Conservation (phyloP, 345 rosid species). For the Lenwebbia sp. region DNA sequence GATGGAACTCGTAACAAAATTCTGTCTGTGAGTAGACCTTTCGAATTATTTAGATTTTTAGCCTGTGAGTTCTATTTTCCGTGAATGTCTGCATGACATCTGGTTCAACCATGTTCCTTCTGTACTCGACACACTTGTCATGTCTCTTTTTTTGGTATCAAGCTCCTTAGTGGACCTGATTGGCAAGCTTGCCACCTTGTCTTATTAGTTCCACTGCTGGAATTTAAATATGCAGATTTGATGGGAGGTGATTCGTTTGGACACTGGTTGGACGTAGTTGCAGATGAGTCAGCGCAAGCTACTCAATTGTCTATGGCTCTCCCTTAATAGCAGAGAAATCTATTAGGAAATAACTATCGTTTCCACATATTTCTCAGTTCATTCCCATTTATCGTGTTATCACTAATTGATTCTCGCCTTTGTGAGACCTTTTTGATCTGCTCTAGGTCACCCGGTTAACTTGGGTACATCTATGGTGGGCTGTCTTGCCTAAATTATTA, state of each 20-base stretch:
- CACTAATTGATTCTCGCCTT: neutral
- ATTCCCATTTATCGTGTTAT: neutral
- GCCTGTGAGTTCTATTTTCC: neutral
- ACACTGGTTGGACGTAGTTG: neutral
- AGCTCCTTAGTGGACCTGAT: neutral
- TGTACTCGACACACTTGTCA: neutral
- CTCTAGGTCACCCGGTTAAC: neutral
- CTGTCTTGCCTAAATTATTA: neutral
- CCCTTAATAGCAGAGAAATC: neutral
- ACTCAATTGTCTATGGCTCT: neutral
- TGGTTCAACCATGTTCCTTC: neutral
- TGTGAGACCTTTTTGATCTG: neutral
- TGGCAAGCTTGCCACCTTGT: neutral
- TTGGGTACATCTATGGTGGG: neutral
- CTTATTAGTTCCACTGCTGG: neutral
- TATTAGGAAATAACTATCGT: neutral
- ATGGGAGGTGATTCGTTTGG: neutral
- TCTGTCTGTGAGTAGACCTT: slow-evolving; percentile 49
- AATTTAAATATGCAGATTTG: neutral
- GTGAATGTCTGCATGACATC: neutral
- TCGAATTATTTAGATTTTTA: neutral
- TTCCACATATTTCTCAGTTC: neutral
- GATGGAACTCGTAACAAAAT: slow-evolving; percentile 93
- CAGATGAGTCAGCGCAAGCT: neutral
- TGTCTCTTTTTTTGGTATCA: neutral